Base-by-base conservation (phyloP, 1,284 basidiomycete species). In the Inonotus hispidus region DNA sequence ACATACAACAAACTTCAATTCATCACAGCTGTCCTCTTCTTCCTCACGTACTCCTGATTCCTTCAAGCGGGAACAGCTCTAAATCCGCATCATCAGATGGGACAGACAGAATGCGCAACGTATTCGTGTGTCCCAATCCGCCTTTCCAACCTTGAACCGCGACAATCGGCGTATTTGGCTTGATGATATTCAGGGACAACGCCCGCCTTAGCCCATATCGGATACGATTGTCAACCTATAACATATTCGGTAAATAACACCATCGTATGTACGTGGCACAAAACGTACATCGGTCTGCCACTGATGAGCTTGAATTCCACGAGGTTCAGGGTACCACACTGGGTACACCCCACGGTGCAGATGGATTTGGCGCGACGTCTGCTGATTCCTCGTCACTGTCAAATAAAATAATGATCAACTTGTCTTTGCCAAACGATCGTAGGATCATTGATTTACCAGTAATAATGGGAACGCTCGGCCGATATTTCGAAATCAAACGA, bases 101-200 rank as follows among this genome's bases (percentile, higher is more conserved):
- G 54, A 95, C 93, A 59, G 82, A 83, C 67, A 92, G 73, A 63
- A 92, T 81, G 61, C 90, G 87, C 62, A 92, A 77, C 21, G 90
- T 92, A 79, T 92, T 92, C 64, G 90, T 93, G 80, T 97, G 93
- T 49, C 95, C 95, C 61, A 96, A 84, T 66, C 97, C 96, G 58
- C 94, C 94, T 79, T 96, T 95, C 96, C 96, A 99, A 55, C 97
- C 97, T 77, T 99, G 97, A 10, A 99, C 88, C 55, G 96, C 96
- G 69, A 99, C 84, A 70, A 99, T 84, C 21, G 94, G 94, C 61
- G 88, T 88, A 61, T 95, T 94, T 60, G 93, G 87, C 73, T 88
- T 86, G 79, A 99, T 87, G 73, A 99, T 86, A 67, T 91, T 90
- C 71, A 99, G 77, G 41, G 80, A 80, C 55, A 99, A 81, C n/a